Evolutionary conservation across 495 filamentous ascomycete species (phyloP).

Genomic region (Penicillium mononematosum): DNA sequence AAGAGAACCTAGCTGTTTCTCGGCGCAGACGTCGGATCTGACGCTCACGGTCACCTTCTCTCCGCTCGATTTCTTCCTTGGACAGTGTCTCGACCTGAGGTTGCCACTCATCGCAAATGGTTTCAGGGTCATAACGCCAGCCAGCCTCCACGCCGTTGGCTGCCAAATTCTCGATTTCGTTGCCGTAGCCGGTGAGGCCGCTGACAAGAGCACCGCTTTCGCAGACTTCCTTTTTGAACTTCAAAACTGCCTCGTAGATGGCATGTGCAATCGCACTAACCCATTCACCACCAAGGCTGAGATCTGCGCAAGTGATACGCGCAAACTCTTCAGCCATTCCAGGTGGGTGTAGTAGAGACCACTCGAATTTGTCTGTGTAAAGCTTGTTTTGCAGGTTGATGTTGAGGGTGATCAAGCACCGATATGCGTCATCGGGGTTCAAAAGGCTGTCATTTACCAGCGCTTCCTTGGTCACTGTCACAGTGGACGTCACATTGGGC

Average conservation of each 20-base stretch:
- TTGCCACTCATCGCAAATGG: constrained; percentile 88
- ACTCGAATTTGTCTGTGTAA: constrained; percentile 97
- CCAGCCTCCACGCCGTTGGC: constrained; percentile 75
- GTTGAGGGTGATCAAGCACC: constrained; percentile 85
- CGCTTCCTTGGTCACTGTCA: constrained; percentile 43
- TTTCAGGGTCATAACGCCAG: constrained; percentile 92
- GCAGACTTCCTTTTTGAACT: constrained; percentile 92
- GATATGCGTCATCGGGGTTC: constrained; percentile 88
- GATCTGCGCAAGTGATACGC: constrained; percentile 83
- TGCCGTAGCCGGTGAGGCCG: constrained; percentile 65
- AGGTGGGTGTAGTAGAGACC: constrained; percentile 89
- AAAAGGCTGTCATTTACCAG: constrained; percentile 54
- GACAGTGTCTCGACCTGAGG: constrained; percentile 85
- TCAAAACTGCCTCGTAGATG: constrained; percentile 92
- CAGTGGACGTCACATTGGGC: constrained; percentile 26
- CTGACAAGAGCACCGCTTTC: constrained; percentile 79
- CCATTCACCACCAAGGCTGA: constrained; percentile 90
- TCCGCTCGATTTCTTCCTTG: constrained; percentile 97
- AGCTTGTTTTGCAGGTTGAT: constrained; percentile 90
- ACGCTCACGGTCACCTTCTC: constrained; percentile 90
- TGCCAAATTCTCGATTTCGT: constrained; percentile 87
- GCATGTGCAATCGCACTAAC: constrained; percentile 90
- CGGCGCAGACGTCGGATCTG: constrained; percentile 82
- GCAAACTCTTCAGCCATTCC: constrained; percentile 93
- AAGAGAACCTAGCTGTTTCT: constrained; percentile 90